These are phyloP conservation scores for Blastobotrys illinoisensis DNA, from an alignment of 1,139 yeast genomes.

Conservation along the genomic window DNA sequence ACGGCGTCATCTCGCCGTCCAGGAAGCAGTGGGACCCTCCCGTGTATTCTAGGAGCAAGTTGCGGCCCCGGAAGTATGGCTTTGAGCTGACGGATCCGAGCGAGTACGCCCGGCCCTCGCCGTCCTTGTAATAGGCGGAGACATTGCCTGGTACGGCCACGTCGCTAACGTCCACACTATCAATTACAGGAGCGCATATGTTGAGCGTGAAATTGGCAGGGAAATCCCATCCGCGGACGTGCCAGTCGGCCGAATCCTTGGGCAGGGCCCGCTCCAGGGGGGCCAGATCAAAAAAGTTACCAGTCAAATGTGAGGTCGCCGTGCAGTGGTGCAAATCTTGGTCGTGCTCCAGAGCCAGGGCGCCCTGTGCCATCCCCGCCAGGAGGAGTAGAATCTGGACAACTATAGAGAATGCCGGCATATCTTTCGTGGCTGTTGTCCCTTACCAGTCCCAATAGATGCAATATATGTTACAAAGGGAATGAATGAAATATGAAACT, in stretches of 20 bases:
- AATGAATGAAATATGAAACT: neutral
- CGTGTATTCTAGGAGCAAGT: constrained; percentile 62
- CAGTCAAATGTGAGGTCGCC: constrained; percentile 26
- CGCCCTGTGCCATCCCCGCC: neutral
- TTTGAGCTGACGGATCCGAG: constrained; percentile 49
- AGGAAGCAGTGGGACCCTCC: constrained; percentile 66
- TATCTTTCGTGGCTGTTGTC: neutral
- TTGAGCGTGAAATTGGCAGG: constrained; percentile 75
- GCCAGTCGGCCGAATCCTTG: constrained; percentile 40
- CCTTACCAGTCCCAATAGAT: no score
- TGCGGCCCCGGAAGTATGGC: constrained; percentile 67
- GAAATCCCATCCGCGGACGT: constrained; percentile 64
- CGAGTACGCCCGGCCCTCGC: constrained; percentile 47
- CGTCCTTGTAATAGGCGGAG: constrained; percentile 65
- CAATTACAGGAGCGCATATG: constrained; percentile 51
- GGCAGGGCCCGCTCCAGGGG: constrained; percentile 17
- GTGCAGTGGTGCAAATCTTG: neutral
- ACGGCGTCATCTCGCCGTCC: constrained; percentile 38
- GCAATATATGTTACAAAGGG: neutral
- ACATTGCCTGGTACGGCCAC: constrained; percentile 38
- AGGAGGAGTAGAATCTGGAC: neutral
- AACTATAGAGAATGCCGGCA: neutral
- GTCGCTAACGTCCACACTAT: constrained; percentile 37
- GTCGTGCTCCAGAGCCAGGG: neutral
- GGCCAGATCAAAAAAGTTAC: constrained; percentile 30